Conservation (phyloP, 345 rosid species). For the Eucalyptus cladocalyx region DNA sequence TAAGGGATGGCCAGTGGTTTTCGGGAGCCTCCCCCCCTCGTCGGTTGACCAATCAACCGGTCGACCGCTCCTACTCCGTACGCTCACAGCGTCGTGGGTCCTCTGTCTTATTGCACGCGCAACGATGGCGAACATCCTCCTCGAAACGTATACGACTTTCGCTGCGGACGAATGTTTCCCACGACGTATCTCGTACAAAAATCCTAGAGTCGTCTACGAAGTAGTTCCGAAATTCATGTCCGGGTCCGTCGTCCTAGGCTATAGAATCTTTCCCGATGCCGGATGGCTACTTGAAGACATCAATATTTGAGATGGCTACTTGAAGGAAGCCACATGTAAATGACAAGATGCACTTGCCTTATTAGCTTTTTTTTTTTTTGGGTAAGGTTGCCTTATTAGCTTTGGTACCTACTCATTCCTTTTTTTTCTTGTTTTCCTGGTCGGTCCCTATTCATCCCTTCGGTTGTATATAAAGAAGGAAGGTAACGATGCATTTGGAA, state of each 20-base stretch:
- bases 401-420: not conserved
- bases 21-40: not conserved
- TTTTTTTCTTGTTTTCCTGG: too few species aligned
- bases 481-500: not conserved
- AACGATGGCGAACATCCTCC: not conserved
- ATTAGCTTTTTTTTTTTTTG: not conserved
- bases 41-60: not conserved
- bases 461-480: not conserved
- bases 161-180: not conserved
- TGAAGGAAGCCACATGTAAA: not conserved
- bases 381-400: not conserved
- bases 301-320: not conserved
- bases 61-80: not conserved
- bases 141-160: not conserved
- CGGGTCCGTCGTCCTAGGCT: not conserved
- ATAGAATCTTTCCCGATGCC: not conserved
- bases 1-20: not conserved
- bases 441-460: too few species aligned
- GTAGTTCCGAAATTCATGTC: not conserved
- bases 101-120: not conserved
- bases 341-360: not conserved
- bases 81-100: not conserved
- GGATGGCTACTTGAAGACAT: not conserved
- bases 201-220: not conserved
- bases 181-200: not conserved